Evolutionary conservation across 345 rosid species (phyloP), one percentile per base, ranked within the genome.

Genomic region (Pugionium dolabratum): DNA sequence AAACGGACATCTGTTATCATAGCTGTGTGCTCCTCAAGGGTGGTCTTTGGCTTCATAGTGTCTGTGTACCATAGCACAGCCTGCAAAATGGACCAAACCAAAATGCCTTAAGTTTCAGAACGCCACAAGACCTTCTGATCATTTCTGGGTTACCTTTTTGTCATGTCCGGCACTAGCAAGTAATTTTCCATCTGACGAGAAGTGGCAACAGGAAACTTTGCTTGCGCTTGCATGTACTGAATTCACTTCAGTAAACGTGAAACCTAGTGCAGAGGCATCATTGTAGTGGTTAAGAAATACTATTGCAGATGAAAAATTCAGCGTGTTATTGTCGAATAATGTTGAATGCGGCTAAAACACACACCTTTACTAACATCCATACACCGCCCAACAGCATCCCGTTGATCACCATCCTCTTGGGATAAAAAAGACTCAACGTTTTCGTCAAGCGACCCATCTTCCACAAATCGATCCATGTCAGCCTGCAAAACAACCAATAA

Each of bases 91-190:
- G 45, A 69, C 9, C 58, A 59, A 45, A 28, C 35, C 49, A 74
- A 46, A 66, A 29, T 34, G 46, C 49, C 6, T 2, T 63, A 58
- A 50, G 66, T 62, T 47, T 66, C 66, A 47, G 52, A 58, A 48
- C 25, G 18, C 36, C 27, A 66, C 43, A 30, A 62, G 41, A 40
- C 37, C 35, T 62, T 41, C 35, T 26, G 48, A 35, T 54, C 9
- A 56, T 36, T 65, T 50, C 52, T 35, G 31, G 57, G 42, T 27
- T 64, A 85, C 98, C 90, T 88, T 93, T 74, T 90, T 94, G 80
- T 94, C 99, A 77, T 88, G 97, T 65, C 99, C 99, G 30, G 96
- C 96, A 74, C 86, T 94, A 58, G 97, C 99, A 75, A 94, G 94
- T 75, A 86, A 67, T 80, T 90, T 90, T 27, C 99, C 99, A 75